A percentile compares a stretch with the other conserved stretches of the same genome.
Conservation (phyloP, 1,139 yeast species). For the Candida sanyaensis region DNA sequence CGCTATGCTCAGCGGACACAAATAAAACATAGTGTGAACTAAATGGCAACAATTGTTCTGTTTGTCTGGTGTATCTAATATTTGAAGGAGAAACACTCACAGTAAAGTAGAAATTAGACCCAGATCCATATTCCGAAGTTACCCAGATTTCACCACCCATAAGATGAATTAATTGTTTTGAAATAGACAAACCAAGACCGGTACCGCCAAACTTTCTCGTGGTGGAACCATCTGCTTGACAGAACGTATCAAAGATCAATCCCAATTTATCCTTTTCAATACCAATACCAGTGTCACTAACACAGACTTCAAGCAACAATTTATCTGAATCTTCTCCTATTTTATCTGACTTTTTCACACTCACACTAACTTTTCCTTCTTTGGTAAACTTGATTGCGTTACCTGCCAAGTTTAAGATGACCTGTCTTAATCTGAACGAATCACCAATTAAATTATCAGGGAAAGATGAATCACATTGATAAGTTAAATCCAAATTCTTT, state of each 20-base stretch:
- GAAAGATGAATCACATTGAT: slow-evolving; percentile 82
- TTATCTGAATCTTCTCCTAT: slow-evolving; percentile 49
- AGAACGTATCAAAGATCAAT: slow-evolving; percentile 81
- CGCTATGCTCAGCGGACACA: slow-evolving; percentile 64
- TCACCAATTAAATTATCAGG: slow-evolving; percentile 87
- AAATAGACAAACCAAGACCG: slow-evolving; percentile 82
- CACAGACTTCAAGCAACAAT: slow-evolving; percentile 77
- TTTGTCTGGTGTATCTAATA: slow-evolving; percentile 60
- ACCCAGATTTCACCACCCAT: slow-evolving; percentile 96
- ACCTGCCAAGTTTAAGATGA: slow-evolving; percentile 79
- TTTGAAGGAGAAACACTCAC: slow-evolving; percentile 76
- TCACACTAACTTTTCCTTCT: slow-evolving; percentile 71
- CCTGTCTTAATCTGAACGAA: slow-evolving; percentile 82
- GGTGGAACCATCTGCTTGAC: slow-evolving; percentile 92
- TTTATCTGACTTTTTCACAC: slow-evolving; percentile 55
- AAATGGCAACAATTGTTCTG: slow-evolving; percentile 75
- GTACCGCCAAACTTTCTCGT: slow-evolving; percentile 93
- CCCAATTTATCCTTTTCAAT: slow-evolving; percentile 82
- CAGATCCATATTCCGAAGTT: slow-evolving; percentile 75
- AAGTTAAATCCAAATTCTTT: slow-evolving; percentile 75
- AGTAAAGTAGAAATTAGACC: slow-evolving; percentile 80
- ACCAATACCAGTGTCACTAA: slow-evolving; percentile 88
- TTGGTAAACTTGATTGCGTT: slow-evolving; percentile 87
- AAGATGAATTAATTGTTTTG: slow-evolving; percentile 79
- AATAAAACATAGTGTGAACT: slow-evolving; percentile 68